Evolutionary conservation across 345 rosid genomes (phyloP).

Genomic region (Eucalyptus virginea): DNA sequence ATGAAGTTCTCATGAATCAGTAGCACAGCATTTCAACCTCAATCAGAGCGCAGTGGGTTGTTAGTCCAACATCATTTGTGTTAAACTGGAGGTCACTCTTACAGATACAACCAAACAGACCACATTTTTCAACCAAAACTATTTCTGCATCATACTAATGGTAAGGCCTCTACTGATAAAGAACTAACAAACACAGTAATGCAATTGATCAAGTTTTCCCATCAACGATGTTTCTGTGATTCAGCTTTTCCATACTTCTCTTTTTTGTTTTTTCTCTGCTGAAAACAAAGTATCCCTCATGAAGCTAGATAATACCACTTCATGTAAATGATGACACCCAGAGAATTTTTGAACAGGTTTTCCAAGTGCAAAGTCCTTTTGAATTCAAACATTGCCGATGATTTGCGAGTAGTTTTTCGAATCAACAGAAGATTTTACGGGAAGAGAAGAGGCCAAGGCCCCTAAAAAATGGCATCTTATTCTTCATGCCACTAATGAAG

Average conservation of each 20-base stretch:
- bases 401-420: background rate
- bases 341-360: background rate
- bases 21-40: background rate
- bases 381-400: background rate
- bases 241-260: background rate
- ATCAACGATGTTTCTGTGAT: background rate
- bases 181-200: background rate
- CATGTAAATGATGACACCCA: background rate
- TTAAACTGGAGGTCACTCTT: background rate
- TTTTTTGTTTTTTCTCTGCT: background rate
- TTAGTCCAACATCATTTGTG: background rate
- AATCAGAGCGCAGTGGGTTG: background rate
- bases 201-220: background rate
- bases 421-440: background rate
- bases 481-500: background rate
- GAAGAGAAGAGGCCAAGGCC: background rate
- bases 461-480: background rate
- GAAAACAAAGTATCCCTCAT: background rate
- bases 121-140: background rate
- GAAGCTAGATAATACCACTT: background rate
- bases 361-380: background rate
- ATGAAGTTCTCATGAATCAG: background rate
- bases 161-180: background rate
- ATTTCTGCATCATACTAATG: background rate
- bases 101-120: background rate